A percentile compares a stretch with the other conserved stretches of the same genome.
Evolutionary conservation across 129 eudicot species (phyloP).

Genomic region (Smallanthus sonchifolius): DNA sequence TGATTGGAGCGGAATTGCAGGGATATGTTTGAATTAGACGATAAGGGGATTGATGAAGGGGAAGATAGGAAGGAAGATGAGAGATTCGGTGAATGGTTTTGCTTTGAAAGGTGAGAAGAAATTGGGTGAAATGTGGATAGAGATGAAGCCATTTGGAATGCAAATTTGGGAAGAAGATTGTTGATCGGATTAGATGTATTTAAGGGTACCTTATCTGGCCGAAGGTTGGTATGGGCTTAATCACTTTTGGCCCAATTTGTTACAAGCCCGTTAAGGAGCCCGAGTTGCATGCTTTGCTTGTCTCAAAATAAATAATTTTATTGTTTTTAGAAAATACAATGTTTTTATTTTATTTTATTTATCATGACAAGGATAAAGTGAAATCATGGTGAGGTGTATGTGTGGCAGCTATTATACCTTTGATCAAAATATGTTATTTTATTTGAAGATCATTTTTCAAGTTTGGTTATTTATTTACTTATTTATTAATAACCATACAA

Average conservation of each 20-base stretch:
- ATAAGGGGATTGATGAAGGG: constrained; percentile 26
- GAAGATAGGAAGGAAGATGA: constrained; percentile 31
- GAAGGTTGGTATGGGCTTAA: constrained; percentile 2
- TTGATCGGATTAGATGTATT: constrained; percentile 13
- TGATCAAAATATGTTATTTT: too few relatives aligned
- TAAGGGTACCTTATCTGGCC: constrained; percentile 20
- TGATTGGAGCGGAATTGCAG: constrained; percentile 24
- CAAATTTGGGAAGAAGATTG: constrained; percentile 14
- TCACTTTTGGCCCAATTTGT: constrained; percentile 9
- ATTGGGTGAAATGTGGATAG: constrained; percentile 28
- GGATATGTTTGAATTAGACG: constrained; percentile 24
- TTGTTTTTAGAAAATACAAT: too few relatives aligned
- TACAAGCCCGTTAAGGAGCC: neutral
- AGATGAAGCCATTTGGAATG: constrained; percentile 27
- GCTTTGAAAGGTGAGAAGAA: constrained; percentile 17
- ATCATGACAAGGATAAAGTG: neutral
- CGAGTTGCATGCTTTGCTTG: neutral
- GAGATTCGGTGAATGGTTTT: constrained; percentile 15
- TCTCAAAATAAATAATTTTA: too few relatives aligned
- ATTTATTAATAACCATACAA: too few relatives aligned
- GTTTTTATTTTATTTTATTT: too few relatives aligned
- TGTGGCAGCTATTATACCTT: neutral
- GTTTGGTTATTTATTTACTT: too few relatives aligned
- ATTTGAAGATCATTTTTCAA: too few relatives aligned
- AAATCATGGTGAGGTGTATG: neutral